phyloP scores from a whole-genome alignment of 805 yeast species.

The Lipomyces oligophaga region DNA sequence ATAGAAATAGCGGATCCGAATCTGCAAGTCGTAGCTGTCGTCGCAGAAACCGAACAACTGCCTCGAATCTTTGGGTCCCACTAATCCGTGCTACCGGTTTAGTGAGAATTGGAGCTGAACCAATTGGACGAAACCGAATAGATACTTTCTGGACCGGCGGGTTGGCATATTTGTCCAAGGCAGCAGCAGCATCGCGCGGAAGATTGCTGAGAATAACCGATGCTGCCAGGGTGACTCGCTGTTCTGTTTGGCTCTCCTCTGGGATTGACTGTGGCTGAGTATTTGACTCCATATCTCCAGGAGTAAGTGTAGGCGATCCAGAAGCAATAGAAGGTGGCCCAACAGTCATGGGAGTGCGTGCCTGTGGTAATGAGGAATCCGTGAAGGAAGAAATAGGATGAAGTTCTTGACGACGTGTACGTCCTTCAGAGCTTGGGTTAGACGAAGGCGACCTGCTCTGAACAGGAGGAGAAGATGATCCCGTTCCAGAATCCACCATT shows the following conservation, averaged over 20 bases:
- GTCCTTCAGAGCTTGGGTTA: too few species aligned
- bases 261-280: too few species aligned
- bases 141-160: slow-evolving; percentile 37
- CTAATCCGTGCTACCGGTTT: slow-evolving; percentile 48
- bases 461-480: too few species aligned
- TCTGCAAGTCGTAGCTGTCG: slow-evolving; percentile 37
- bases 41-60: slow-evolving; percentile 45
- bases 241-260: slow-evolving; percentile 34
- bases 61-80: slow-evolving; percentile 45
- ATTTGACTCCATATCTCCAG: too few species aligned
- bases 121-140: slow-evolving; percentile 52
- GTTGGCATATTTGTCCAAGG: slow-evolving; percentile 32
- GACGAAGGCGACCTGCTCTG: too few species aligned
- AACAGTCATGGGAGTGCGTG: too few species aligned
- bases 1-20: slow-evolving; percentile 39
- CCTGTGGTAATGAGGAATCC: too few species aligned
- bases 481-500: too few species aligned
- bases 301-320: too few species aligned
- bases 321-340: too few species aligned
- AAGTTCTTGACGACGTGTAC: too few species aligned
- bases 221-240: slow-evolving; percentile 35
- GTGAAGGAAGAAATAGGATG: too few species aligned
- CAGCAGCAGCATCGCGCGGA: slow-evolving; percentile 35
- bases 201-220: slow-evolving; percentile 35
- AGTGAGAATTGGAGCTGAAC: slow-evolving; percentile 49